Evolutionary conservation across 2,329 filamentous ascomycete species (phyloP), one percentile per base, ranked within the genome.

Genomic region (Fusarium longipes): DNA sequence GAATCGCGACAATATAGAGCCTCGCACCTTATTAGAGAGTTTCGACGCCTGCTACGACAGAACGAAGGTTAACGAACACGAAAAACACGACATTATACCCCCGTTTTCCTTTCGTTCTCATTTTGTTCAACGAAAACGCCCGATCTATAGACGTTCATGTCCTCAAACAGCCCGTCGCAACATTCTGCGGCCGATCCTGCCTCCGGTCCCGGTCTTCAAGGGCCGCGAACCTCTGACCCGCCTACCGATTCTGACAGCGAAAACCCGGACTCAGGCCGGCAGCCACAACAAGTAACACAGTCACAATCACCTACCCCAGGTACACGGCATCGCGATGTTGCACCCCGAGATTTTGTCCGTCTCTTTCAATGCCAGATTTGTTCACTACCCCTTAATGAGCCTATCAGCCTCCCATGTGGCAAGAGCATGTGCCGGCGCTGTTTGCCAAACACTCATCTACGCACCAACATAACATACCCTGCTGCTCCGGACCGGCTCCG

Each of bases 341-440:
- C 39, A 8, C 68, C 75, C 6, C 76, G 77, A 24, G 71, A 76
- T n/a, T 70, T 79, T 18, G 73, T 96, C 63, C 89, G 89, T 40
- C 81, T 96, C 38, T 84, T 96, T 52, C 93, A 96, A 79, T 97
- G 94, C 76, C 85, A 85, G 12, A 81, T 86, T 65, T 97, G 94
- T 77, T 92, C 89, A 5, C 82, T 81, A 40, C 89, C 91, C 2
- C 81, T 96, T 29, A 82, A 80, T 43, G 83, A 87, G 10, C 92
- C 93, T 7, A 84, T 93, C 57, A 91, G 91, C 1, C 81, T 97
- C 6, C 93, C 93, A 7, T 97, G 94, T 76, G 93, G 93, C 27
- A 87, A 90, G 73, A 90, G 89, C 12, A 78, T 97, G 12, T 97
- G 94, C 79, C 88, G 86, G 72, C 77, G 78, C 48, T 97, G 94